Evolutionary conservation across 2,329 filamentous ascomycete species (phyloP).

Genomic region (Colletotrichum nymphaeae): DNA sequence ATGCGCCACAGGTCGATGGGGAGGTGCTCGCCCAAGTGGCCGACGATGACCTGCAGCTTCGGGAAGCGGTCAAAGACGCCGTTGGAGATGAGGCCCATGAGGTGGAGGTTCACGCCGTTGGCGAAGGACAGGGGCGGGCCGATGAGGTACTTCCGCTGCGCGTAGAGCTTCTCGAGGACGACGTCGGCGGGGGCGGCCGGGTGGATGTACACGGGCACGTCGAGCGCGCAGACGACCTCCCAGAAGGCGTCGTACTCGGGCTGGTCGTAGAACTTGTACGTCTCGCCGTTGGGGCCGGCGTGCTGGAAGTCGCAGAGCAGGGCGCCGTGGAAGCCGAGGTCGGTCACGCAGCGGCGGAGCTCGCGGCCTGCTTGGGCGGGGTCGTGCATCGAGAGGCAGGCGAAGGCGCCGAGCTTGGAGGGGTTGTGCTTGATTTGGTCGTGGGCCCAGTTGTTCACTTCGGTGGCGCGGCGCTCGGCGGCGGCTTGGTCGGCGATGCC

Average conservation of each 20-base stretch:
- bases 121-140: constrained; percentile 70
- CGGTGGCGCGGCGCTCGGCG: constrained; percentile 53
- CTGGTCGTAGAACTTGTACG: constrained; percentile 73
- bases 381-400: constrained; percentile 64
- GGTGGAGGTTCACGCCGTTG: constrained; percentile 68
- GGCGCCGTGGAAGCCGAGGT: constrained; percentile 71
- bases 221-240: constrained; percentile 66
- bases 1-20: constrained; percentile 62
- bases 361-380: constrained; percentile 62
- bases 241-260: constrained; percentile 72
- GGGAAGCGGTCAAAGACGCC: constrained; percentile 62
- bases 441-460: constrained; percentile 56
- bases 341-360: constrained; percentile 62
- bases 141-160: constrained; percentile 68
- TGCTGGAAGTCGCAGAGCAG: constrained; percentile 73
- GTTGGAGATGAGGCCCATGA: constrained; percentile 62
- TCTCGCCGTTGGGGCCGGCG: constrained; percentile 66
- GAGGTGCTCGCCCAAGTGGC: constrained; percentile 61
- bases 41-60: constrained; percentile 57
- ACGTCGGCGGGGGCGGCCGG: constrained; percentile 67
- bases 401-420: constrained; percentile 59
- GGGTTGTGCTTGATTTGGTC: constrained; percentile 50
- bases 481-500: constrained; percentile 54
- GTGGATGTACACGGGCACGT: constrained; percentile 74
- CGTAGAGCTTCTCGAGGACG: constrained; percentile 68